Base-by-base conservation (phyloP, 345 rosid genomes). In the Camelina sativa region DNA sequence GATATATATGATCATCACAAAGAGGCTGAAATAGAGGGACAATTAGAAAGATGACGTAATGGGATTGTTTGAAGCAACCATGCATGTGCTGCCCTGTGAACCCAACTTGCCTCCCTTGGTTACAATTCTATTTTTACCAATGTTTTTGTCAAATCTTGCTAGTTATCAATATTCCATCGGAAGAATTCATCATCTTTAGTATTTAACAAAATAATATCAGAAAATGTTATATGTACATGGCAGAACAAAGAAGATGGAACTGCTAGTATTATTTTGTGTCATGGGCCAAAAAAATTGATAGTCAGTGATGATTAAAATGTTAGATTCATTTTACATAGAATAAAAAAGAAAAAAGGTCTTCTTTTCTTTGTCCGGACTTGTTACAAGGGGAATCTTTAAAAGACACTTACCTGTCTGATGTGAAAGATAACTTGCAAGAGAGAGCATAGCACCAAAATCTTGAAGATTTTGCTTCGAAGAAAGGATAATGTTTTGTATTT, bases 11-110 rank as follows among this genome's bases (percentile, higher is more conserved):
- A 35, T 59, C 35, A 25, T 32, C 22, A 54, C 19, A 76, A 54
- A 53, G 51, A 53, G 58, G 19, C 23, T 38, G 13, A 67, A 62
- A 41, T 11, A 69, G 64, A 76, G 75, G 70, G 70, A 76, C 57
- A 76, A 34, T 5, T 63, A 60, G 34, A 52, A 68, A 2, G 58
- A 69, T 68, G 69, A 57, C 17, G 50, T 53, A 23, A 62, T 44
- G 58, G 79, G 20, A 9, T 32, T 41, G 69, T 37, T 50, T 52
- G 44, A 61, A 48, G 57, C 43, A 69, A 38, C 69, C 30, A 34
- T 6, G 8, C 80, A 62, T 69, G 80, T 69, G 79, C 53, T 69
- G 79, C 53, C 67, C 62, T 62, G 9, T 62, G 38, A 53, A 62
- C 43, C 59, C 65, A 62, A 54, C 70, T 62, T 67, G 79, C 38